phyloP scores from a whole-genome alignment of 2,329 filamentous ascomycete species.

The Corinectria fuckeliana region DNA sequence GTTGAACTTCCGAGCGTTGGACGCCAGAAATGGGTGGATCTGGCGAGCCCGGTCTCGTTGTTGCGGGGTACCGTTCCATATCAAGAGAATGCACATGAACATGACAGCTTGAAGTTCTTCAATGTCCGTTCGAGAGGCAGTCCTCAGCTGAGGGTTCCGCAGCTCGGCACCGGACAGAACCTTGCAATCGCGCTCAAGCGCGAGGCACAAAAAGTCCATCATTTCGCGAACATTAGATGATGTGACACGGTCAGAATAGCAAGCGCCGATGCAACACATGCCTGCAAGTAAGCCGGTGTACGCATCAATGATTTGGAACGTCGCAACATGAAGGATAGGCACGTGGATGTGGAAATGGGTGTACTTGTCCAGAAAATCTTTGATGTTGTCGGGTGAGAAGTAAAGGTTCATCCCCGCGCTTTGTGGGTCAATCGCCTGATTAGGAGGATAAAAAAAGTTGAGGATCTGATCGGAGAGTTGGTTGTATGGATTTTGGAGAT shows the following conservation, averaged over 20 bases:
- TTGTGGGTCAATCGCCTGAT: conserved; percentile 55
- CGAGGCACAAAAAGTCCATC: conserved; percentile 67
- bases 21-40: conserved; percentile 63
- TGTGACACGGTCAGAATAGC: conserved; percentile 71
- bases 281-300: conserved; percentile 71
- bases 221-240: conserved; percentile 69
- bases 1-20: conserved; percentile 62
- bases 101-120: conserved; percentile 73
- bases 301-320: conserved; percentile 70
- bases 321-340: conserved; percentile 74
- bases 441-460: conserved; percentile 61
- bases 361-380: conserved; percentile 74
- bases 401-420: conserved; percentile 66
- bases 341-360: conserved; percentile 77
- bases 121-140: conserved; percentile 50
- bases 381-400: conserved; percentile 71
- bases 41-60: conserved; percentile 70
- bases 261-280: conserved; percentile 77
- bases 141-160: conserved; percentile 32
- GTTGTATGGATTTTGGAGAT: conserved; percentile 57
- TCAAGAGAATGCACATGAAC: conserved; percentile 66
- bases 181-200: conserved; percentile 63
- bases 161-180: conserved; percentile 41
- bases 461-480: conserved; percentile 63
- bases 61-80: conserved; percentile 72